Evolutionary conservation across 1,284 basidiomycete species (phyloP), one percentile per base, ranked within the genome.

Genomic region (Pseudozyma flocculosa): DNA sequence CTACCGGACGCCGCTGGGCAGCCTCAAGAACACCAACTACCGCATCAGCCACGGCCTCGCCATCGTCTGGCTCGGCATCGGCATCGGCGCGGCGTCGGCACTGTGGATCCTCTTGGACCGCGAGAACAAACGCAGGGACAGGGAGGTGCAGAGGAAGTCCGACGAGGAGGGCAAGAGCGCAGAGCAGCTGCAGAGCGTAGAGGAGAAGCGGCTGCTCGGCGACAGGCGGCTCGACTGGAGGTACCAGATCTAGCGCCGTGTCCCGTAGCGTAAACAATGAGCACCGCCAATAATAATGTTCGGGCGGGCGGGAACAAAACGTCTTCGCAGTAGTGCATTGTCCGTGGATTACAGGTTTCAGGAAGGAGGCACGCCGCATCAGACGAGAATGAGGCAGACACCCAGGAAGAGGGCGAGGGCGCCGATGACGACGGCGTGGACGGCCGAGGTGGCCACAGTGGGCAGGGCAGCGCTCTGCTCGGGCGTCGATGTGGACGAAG

Each of bases 81-180:
- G 83, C 0, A 80, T 83, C 2, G 54, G 80, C 4, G 79, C 84
- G 3, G 81, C 84, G 0, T 60, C 78, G 8, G 80, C 81, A 47
- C 79, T 87, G 7, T 85, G 81, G 80, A 75, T 77, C 26, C 80
- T 80, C 76, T 84, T 87, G 82, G 73, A 72, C 7, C 73, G 79
- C 19, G 84, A 84, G 72, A 87, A 87, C 58, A 69, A 59, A 29
- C 78, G 81, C 26, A 79, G 84, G 18, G 82, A 83, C 26, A 40
- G 47, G 13, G 54, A 62, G 36, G 45, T 37, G 15, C 24, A 50
- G 17, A 50, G 53, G 26, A 45, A 41, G 18, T 46, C 26, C 17
- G 30, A 23, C 11, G 24, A 26, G 21, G 23, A 40, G 39, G n/a
- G 7, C 9, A 8, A 40, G 26, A 32, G 15, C 9, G 39, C 50